These are phyloP conservation scores for Zasmidium angulare DNA, from an alignment of 2,329 filamentous ascomycete species.

Conservation along the genomic window DNA sequence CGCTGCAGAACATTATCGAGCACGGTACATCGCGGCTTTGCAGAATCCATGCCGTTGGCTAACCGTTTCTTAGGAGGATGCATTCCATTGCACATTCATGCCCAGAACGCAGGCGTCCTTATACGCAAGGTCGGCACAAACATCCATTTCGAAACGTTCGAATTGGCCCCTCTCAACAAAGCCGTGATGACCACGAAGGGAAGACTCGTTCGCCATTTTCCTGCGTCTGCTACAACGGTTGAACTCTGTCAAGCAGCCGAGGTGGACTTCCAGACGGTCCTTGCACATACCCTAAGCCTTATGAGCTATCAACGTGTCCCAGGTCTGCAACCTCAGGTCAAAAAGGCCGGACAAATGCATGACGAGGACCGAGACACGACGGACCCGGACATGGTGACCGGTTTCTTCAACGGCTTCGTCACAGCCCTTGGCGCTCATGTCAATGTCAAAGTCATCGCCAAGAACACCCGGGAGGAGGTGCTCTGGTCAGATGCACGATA, in stretches of 20 bases:
- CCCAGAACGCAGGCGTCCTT: slow-evolving; percentile 27
- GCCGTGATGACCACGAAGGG: slow-evolving; percentile 53
- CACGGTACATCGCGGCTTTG: too few species aligned
- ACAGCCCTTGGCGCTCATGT: neutral
- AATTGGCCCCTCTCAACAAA: slow-evolving; percentile 56
- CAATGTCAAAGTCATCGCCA: slow-evolving; percentile 43
- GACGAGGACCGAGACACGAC: slow-evolving; percentile 60
- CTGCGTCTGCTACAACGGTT: slow-evolving; percentile 51
- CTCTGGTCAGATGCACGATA: slow-evolving; percentile 44
- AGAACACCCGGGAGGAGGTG: slow-evolving; percentile 64
- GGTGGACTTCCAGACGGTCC: slow-evolving; percentile 10
- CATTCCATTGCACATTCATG: slow-evolving; percentile 10
- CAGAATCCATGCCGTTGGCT: too few species aligned
- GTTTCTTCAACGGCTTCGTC: slow-evolving; percentile 48
- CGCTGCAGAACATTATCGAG: slow-evolving; percentile 24
- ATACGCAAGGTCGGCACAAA: slow-evolving; percentile 23
- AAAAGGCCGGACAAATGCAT: slow-evolving; percentile 52
- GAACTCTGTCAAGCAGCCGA: slow-evolving; percentile 32
- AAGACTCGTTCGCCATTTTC: slow-evolving; percentile 61
- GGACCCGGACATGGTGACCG: slow-evolving; percentile 57
- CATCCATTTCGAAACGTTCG: slow-evolving; percentile 60
- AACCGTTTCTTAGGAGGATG: too few species aligned
- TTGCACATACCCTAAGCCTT: slow-evolving; percentile 19
- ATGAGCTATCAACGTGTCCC: slow-evolving; percentile 19
- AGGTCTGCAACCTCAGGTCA: slow-evolving; percentile 20